Evolutionary conservation across 1,284 basidiomycete genomes (phyloP), one percentile per base, ranked within the genome.

Genomic region (Rhodotorula mucilaginosa): DNA sequence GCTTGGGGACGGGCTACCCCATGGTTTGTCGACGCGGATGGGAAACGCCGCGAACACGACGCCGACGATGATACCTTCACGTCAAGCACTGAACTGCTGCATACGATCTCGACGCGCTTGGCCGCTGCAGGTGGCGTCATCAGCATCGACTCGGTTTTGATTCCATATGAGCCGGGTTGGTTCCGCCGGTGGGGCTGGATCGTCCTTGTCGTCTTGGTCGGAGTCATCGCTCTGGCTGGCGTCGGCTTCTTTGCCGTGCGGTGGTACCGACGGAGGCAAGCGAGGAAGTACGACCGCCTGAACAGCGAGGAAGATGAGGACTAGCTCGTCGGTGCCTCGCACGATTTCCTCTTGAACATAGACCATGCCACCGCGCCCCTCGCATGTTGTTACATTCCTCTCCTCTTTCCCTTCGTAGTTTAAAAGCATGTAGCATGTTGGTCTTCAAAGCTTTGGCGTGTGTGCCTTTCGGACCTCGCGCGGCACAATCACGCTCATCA

Each of bases 131-230:
- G 94, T 2, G 96, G 97, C 6, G 92, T 98, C 39, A 86, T 98
- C 68, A 86, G 90, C 80, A 89, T 99, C 73, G 92, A 97, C 82
- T 84, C 86, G 34, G 85, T 97, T 15, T 83, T 98, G 57, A 79
- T 88, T 51, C 96, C 96, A 26, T 99, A 95, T 80, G 83, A 89
- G 72, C 93, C 96, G 0, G 72, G 72, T 21, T 92, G 90, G 90
- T 91, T 88, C 86, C 81, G 86, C 64, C 84, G 86, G 75, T 91
- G 88, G 76, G 88, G 89, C 5, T 78, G 75, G 77, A 74, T 74
- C n/a, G 64, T 72, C 5, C 29, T 73, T 7, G n/a, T 34, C 15
- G 59, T 62, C 2, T 16, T 72, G 12, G 47, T 70, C 18, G 69
- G 68, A 0, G 31, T 58, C 10, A 13, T 60, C 23, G 46, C 64